Evolutionary conservation across 768 basidiomycete species (phyloP), one percentile per base, ranked within the genome.

Genomic region (Lactarius hengduanensis): DNA sequence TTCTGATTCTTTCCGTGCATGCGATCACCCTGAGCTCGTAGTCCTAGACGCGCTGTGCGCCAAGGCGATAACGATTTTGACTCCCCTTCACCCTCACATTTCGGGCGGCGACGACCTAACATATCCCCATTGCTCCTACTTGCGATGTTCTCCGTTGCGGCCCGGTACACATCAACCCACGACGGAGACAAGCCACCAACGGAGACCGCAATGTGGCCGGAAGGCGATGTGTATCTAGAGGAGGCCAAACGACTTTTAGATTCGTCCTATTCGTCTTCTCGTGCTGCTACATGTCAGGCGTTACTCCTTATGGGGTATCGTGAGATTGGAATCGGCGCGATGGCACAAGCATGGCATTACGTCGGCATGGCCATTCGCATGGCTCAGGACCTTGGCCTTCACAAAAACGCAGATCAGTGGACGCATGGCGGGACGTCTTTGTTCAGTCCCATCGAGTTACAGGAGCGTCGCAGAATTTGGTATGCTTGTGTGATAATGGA

Each of bases 311-410:
- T 94, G 78, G 89, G 89, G 8, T 94, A 90, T 73, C 82, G 93
- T 9, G 92, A 96, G 76, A 83, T 93, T 50, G 94, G 94, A 3
- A 90, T 94, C 65, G 94, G 91, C 55, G 86, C 91, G 20, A 96
- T 94, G 92, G 88, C 89, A 9, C 86, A 89, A 75, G 88, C 91
- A 38, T 96, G 93, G 94, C 83, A 87, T 11, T 92, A 89, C 73
- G 83, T 87, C 22, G 92, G 93, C 13, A 91, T 92, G 89, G 92
- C 90, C 0, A 87, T 95, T 43, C 83, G 94, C n/a, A 94, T 95
- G 92, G 92, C 92, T 18, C 92, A 92, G 76, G 92, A 94, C 75
- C 75, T 94, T 62, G 92, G 92, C 9, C 84, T 94, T 83, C 92
- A 94, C 72, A 83, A 90, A 41, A 83, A 82, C 69, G 89, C 92